Conservation (phyloP, 2,329 filamentous ascomycete species). For the Akanthomyces lecanii region DNA sequence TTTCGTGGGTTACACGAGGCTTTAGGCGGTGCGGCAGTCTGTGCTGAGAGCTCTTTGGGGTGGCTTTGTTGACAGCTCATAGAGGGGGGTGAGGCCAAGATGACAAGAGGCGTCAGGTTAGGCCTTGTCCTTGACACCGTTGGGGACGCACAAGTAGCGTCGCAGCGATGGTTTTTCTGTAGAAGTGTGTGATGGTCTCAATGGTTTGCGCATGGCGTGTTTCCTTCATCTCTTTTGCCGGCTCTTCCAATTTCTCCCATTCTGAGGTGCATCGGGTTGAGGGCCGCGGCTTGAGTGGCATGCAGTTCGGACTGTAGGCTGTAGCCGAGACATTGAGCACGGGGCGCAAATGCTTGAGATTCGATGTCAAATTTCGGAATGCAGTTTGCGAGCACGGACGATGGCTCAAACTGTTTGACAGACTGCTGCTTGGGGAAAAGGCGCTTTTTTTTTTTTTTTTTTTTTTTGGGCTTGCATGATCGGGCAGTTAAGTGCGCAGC, state of each 20-base stretch:
- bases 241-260: background rate
- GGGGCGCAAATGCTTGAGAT: constrained; percentile 8
- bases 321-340: constrained; percentile 14
- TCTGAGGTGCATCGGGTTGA: background rate
- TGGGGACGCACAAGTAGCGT: background rate
- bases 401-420: constrained; percentile 13
- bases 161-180: background rate
- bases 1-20: background rate
- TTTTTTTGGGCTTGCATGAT: background rate
- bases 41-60: background rate
- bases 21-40: constrained; percentile 2
- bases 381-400: constrained; percentile 10
- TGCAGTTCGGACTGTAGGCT: constrained; percentile 3
- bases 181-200: background rate
- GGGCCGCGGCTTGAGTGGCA: background rate
- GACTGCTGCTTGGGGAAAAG: constrained; percentile 1
- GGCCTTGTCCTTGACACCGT: background rate
- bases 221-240: background rate
- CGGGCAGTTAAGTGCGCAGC: background rate
- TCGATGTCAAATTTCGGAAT: constrained; percentile 14
- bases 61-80: constrained; percentile 15
- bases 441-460: too few species aligned
- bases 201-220: background rate
- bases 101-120: background rate
- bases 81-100: background rate